A percentile compares a stretch with the other conserved stretches of the same genome.
phyloP scores from a whole-genome alignment of 2,329 filamentous ascomycete genomes.

The Peltaster fructicola region DNA sequence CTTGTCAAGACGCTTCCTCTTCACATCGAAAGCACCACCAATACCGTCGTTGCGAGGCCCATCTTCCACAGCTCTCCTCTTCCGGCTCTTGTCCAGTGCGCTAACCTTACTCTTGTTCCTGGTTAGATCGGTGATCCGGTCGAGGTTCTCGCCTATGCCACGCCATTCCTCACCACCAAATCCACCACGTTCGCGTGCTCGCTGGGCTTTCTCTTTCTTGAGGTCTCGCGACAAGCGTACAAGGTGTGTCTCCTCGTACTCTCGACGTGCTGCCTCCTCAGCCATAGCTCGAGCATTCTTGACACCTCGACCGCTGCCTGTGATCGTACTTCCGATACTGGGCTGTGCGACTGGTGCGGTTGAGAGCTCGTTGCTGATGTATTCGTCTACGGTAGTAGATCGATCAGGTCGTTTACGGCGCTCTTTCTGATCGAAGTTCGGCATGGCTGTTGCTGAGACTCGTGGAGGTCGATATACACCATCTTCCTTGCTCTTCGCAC shows the following conservation, averaged over 20 bases:
- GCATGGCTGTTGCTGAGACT: slow-evolving; percentile 71
- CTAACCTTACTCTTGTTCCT: slow-evolving; percentile 44
- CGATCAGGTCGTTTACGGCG: slow-evolving; percentile 37
- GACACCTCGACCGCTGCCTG: slow-evolving; percentile 54
- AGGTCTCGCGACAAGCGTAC: slow-evolving; percentile 67
- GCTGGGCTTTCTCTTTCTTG: slow-evolving; percentile 65
- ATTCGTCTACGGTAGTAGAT: slow-evolving; percentile 81
- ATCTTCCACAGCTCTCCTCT: slow-evolving; percentile 59
- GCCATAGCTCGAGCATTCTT: slow-evolving; percentile 62
- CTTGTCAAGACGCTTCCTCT: slow-evolving; percentile 34
- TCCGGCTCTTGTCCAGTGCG: slow-evolving; percentile 68
- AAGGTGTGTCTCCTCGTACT: slow-evolving; percentile 89
- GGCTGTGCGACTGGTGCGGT: slow-evolving; percentile 66
- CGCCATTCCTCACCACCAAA: slow-evolving; percentile 94
- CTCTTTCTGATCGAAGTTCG: slow-evolving; percentile 33
- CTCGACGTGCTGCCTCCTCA: slow-evolving; percentile 58
- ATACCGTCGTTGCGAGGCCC: slow-evolving; percentile 47
- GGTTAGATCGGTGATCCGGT: slow-evolving; percentile 72
- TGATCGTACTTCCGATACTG: slow-evolving; percentile 79
- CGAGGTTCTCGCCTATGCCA: slow-evolving; percentile 64
- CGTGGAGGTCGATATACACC: slow-evolving; percentile 80
- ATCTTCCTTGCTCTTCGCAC: slow-evolving; percentile 25
- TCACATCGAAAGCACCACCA: slow-evolving; percentile 54
- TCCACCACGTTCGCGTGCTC: slow-evolving; percentile 28
- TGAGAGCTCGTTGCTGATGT: slow-evolving; percentile 70